Evolutionary conservation across 495 filamentous ascomycete species (phyloP).

Genomic region (Elaphomyces granulatus): DNA sequence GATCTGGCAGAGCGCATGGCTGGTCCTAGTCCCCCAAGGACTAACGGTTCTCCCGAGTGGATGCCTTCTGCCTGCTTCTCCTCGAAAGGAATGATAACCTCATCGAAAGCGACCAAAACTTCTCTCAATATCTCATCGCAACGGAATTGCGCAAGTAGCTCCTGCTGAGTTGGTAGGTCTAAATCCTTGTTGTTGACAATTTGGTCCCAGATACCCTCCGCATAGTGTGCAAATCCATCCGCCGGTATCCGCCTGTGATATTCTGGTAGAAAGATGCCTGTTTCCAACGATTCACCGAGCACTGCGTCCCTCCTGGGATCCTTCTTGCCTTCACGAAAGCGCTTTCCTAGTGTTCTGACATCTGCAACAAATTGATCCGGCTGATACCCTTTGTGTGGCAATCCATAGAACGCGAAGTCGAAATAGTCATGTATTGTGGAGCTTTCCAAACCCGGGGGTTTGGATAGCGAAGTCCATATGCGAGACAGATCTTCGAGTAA

Average conservation of each 20-base stretch:
- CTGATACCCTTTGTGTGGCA: conserved; percentile 93
- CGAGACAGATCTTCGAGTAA: conserved; percentile 77
- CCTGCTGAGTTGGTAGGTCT: conserved; percentile 92
- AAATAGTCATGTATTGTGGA: conserved; percentile 93
- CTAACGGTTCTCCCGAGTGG: conserved; percentile 50
- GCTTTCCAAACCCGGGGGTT: conserved; percentile 75
- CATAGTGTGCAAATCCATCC: conserved; percentile 86
- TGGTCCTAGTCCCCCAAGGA: conserved; percentile 62
- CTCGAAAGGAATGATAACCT: conserved; percentile 68
- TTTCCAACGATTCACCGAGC: conserved; percentile 54
- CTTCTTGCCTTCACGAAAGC: conserved; percentile 69
- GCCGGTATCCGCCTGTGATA: conserved; percentile 94
- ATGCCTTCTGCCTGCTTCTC: conserved; percentile 64
- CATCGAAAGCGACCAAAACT: conserved; percentile 72
- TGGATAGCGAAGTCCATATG: conserved; percentile 85
- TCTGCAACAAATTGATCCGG: conserved; percentile 81
- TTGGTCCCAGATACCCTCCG: conserved; percentile 90
- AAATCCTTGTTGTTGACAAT: conserved; percentile 98
- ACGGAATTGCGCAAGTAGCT: conserved; percentile 89
- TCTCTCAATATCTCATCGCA: conserved; percentile 92
- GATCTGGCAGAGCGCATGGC: conserved; percentile 58
- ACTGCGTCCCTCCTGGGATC: conserved; percentile 39
- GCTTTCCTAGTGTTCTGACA: conserved; percentile 58
- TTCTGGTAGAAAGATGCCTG: conserved; percentile 76
- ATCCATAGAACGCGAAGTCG: conserved; percentile 89